A percentile compares a stretch with the other conserved stretches of the same genome.
These are phyloP conservation scores for Chaetomiaceae sp. DNA, from an alignment of 2,329 filamentous ascomycete species.

Conservation along the genomic window DNA sequence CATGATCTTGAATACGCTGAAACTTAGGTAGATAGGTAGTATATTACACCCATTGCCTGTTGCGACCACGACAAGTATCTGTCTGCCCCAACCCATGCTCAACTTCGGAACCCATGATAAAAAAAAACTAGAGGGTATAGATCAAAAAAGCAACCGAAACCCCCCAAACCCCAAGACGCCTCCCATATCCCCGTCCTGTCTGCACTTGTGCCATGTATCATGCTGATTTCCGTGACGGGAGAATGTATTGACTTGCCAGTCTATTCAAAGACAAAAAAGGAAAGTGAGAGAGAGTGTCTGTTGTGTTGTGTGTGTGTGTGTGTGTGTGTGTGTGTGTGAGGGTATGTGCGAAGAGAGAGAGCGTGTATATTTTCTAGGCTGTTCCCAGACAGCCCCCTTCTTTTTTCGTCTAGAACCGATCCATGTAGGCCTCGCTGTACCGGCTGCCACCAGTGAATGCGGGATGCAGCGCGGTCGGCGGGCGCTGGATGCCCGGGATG, in stretches of 20 bases:
- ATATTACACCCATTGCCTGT: too few species aligned
- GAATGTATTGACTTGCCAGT: background rate
- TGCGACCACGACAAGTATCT: too few species aligned
- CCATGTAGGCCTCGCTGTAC: conserved; percentile 48
- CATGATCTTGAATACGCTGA: too few species aligned
- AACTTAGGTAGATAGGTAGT: too few species aligned
- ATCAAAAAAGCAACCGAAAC: background rate
- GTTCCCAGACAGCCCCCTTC: background rate
- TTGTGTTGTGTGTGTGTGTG: background rate
- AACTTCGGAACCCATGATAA: background rate
- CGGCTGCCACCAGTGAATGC: conserved; percentile 39
- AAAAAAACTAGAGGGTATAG: conserved; percentile 4
- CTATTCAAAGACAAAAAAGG: background rate
- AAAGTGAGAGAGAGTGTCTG: background rate
- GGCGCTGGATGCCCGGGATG: conserved; percentile 49
- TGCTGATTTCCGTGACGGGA: background rate
- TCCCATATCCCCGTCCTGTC: background rate
- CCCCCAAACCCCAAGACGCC: background rate
- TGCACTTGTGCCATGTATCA: background rate
- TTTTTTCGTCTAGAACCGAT: conserved; percentile 44
- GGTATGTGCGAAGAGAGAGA: too few species aligned
- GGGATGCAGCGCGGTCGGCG: conserved; percentile 55
- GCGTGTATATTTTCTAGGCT: too few species aligned
- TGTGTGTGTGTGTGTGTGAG: background rate
- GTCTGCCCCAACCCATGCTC: background rate